Conservation (phyloP, 2,329 filamentous ascomycete species). For the Aspergillus melleus region DNA sequence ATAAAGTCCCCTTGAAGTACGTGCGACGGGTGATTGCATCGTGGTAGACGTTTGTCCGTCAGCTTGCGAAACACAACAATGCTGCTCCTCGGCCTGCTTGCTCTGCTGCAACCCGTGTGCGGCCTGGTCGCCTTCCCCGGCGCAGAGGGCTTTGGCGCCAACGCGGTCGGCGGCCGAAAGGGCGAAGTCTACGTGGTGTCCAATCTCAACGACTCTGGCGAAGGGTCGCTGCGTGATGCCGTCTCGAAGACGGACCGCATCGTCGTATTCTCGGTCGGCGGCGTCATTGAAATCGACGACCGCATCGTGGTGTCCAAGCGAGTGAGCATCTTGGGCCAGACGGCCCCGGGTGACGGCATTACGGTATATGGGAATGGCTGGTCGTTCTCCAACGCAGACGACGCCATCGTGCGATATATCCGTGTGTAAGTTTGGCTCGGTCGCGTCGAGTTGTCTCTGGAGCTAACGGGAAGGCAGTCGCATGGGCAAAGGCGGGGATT, state of each 20-base stretch:
- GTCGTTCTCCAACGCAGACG: conserved; percentile 54
- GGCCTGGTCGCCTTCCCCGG: conserved; percentile 48
- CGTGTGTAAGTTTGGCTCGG: conserved; percentile 42
- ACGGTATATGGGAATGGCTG: conserved; percentile 57
- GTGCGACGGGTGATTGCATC: too few species aligned
- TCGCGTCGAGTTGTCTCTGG: background rate
- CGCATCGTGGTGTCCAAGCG: conserved; percentile 52
- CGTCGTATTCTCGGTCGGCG: conserved; percentile 53
- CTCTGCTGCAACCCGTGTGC: conserved; percentile 11
- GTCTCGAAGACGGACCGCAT: conserved; percentile 51
- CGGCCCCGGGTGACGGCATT: conserved; percentile 51
- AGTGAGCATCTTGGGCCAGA: conserved; percentile 53
- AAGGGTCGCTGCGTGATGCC: conserved; percentile 53
- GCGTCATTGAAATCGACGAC: conserved; percentile 50
- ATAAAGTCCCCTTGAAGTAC: too few species aligned
- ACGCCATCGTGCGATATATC: conserved; percentile 57
- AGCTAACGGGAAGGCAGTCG: conserved; percentile 8
- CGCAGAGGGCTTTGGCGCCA: conserved; percentile 52
- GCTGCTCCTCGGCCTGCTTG: conserved; percentile 6
- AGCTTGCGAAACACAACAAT: too few species aligned
- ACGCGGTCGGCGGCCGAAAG: conserved; percentile 49
- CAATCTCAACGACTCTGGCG: conserved; percentile 50
- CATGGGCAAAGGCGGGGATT: conserved; percentile 46
- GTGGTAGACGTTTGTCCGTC: too few species aligned
- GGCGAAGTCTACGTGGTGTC: conserved; percentile 52